These are phyloP conservation scores for Ophiocordyceps polyrhachis-furcata DNA, from an alignment of 2,329 filamentous ascomycete genomes.

Conservation along the genomic window DNA sequence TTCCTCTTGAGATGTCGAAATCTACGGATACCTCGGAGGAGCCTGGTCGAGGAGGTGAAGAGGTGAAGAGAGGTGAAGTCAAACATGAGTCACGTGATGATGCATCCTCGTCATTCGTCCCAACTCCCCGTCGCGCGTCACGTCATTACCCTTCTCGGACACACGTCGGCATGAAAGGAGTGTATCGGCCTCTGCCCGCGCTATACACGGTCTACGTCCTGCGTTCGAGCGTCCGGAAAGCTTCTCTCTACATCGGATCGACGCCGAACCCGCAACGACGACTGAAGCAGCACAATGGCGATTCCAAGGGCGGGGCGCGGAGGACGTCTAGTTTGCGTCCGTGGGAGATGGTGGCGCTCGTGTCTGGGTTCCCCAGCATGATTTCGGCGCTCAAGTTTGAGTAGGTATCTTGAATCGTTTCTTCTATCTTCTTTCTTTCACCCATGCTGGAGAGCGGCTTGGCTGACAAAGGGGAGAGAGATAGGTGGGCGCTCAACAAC, in stretches of 20 bases:
- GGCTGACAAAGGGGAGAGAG: constrained; percentile 1
- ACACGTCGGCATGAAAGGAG: constrained; percentile 18
- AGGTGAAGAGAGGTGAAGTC: neutral
- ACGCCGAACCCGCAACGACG: constrained; percentile 77
- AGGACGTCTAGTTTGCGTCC: constrained; percentile 61
- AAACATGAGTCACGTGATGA: neutral
- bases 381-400: constrained; percentile 88
- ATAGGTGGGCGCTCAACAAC: constrained; percentile 82
- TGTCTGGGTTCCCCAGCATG: constrained; percentile 76
- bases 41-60: too few species aligned
- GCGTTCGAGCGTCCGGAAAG: constrained; percentile 57
- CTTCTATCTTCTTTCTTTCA: too few species aligned
- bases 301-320: constrained; percentile 60
- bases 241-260: constrained; percentile 71
- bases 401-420: constrained; percentile 27
- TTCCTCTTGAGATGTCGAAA: too few species aligned
- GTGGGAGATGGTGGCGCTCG: constrained; percentile 79
- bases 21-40: too few species aligned
- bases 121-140: neutral
- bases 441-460: too few species aligned
- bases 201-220: constrained; percentile 91
- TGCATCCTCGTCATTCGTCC: neutral
- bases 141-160: neutral
- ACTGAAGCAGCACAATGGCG: constrained; percentile 81
- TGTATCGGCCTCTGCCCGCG: constrained; percentile 50